Conservation (phyloP, 2,329 filamentous ascomycete genomes). For the Colletotrichum costaricense region DNA sequence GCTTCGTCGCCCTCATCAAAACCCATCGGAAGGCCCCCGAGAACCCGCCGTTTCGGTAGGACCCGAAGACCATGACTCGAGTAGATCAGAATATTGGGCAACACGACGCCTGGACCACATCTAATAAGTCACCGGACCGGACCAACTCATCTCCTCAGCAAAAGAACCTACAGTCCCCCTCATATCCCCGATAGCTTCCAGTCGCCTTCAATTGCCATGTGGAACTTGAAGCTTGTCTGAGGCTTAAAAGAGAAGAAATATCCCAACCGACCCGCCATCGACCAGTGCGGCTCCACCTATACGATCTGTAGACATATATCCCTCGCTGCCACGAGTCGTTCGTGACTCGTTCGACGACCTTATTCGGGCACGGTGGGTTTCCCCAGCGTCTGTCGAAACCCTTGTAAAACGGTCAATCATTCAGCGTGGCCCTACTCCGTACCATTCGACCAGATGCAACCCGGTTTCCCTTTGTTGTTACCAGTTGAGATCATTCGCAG, state of each 20-base stretch:
- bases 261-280: not conserved
- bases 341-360: not conserved
- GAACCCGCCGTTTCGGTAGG: not conserved
- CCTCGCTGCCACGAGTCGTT: not conserved
- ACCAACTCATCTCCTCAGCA: not conserved
- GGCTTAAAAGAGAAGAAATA: not conserved
- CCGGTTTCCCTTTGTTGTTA: not conserved
- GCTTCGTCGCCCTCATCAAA: not conserved
- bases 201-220: not conserved
- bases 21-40: not conserved
- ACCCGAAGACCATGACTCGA: slow-evolving; percentile 23
- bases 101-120: slow-evolving; percentile 6
- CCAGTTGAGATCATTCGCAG: not conserved
- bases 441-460: not conserved
- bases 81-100: slow-evolving; percentile 24
- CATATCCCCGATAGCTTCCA: not conserved
- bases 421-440: not conserved
- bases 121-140: not conserved
- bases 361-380: not conserved
- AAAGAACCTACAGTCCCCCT: not conserved
- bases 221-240: slow-evolving; percentile 5
- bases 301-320: not conserved
- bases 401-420: slow-evolving; percentile 7
- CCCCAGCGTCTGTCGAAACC: slow-evolving; percentile 5
- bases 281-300: not conserved